These are phyloP conservation scores for Mortierella sp. DNA, from an alignment of 371 early-diverging fungal genomes.

Conservation along the genomic window DNA sequence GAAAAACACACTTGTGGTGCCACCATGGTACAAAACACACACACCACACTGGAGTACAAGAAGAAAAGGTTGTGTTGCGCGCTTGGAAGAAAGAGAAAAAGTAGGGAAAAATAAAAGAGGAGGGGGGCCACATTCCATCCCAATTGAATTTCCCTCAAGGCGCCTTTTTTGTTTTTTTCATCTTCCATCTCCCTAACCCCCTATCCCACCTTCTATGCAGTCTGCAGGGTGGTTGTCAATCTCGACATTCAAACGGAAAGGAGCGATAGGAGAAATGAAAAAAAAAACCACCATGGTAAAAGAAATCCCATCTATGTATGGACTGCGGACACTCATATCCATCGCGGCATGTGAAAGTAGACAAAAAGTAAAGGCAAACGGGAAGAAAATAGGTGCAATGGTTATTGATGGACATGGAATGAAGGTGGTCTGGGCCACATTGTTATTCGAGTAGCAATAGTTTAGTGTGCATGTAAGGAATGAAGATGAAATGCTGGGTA, in stretches of 20 bases:
- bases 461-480: constrained; percentile 15
- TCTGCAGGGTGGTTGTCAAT: neutral
- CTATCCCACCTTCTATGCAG: neutral
- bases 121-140: constrained; percentile 6
- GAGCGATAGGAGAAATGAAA: neutral
- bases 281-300: neutral
- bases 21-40: neutral
- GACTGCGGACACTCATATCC: neutral
- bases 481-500: constrained; percentile 6
- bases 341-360: constrained; percentile 10
- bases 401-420: neutral
- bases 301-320: neutral
- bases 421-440: neutral
- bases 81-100: neutral
- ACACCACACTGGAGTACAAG: neutral
- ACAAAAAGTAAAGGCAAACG: neutral
- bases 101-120: neutral
- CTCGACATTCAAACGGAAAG: neutral
- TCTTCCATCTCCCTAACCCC: neutral
- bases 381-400: neutral
- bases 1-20: neutral
- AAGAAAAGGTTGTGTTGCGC: neutral
- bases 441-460: neutral
- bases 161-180: neutral
- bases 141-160: constrained; percentile 6